Conservation (phyloP, 2,329 filamentous ascomycete species). For the Colletotrichum theobromicola region DNA sequence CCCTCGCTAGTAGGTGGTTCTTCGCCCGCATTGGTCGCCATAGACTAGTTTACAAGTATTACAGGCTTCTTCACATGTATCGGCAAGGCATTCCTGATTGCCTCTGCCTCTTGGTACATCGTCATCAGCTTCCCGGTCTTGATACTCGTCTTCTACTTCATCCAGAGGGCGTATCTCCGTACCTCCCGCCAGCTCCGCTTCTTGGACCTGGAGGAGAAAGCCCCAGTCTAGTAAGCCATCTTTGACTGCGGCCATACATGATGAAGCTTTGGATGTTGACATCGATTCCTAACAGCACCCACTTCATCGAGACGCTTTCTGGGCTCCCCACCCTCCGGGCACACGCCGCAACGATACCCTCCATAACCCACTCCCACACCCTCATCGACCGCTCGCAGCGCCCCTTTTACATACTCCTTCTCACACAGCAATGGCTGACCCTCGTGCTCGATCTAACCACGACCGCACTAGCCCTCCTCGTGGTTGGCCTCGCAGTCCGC, state of each 20-base stretch:
- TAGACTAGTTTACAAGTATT: neutral
- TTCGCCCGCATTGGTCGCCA: neutral
- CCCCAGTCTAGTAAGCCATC: conserved; percentile 40
- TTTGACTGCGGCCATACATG: conserved; percentile 16
- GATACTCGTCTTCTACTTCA: conserved; percentile 29
- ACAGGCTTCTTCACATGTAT: conserved; percentile 28
- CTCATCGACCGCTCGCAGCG: conserved; percentile 60
- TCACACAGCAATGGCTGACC: conserved; percentile 62
- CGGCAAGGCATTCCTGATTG: conserved; percentile 44
- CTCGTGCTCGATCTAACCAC: conserved; percentile 56
- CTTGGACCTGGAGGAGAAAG: conserved; percentile 47
- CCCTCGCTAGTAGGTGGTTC: conserved; percentile 11
- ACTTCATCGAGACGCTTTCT: conserved; percentile 51
- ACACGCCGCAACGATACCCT: conserved; percentile 54
- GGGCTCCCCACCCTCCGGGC: conserved; percentile 57
- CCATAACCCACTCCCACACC: conserved; percentile 46
- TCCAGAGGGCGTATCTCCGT: conserved; percentile 44
- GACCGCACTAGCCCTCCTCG: conserved; percentile 47
- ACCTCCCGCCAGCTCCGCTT: conserved; percentile 48
- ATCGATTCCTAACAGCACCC: conserved; percentile 23
- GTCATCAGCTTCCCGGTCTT: conserved; percentile 38
- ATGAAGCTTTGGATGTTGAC: neutral
- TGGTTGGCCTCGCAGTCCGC: conserved; percentile 50
- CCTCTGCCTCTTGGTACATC: conserved; percentile 42
- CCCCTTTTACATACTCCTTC: conserved; percentile 62